Percentiles rank a stretch among this genome's conserved stretches.
phyloP scores from a whole-genome alignment of 768 basidiomycete genomes.

The Polyporus arcularius region DNA sequence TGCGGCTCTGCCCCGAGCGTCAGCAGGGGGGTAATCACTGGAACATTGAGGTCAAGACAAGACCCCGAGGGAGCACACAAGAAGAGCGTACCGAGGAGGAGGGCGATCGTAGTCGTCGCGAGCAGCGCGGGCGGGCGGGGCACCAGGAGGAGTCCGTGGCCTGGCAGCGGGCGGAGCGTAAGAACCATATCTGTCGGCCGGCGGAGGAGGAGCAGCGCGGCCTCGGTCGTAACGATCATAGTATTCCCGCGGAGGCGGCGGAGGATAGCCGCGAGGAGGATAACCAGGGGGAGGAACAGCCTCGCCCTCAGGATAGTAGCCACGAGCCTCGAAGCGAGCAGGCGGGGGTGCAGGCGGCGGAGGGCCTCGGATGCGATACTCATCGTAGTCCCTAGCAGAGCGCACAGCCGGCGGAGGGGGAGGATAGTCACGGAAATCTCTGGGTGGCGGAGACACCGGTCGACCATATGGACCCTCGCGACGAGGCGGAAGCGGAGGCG shows the following conservation, averaged over 20 bases:
- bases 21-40: conserved; percentile 58
- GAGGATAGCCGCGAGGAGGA: conserved; percentile 52
- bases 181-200: conserved; percentile 39
- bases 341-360: conserved; percentile 43
- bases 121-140: conserved; percentile 47
- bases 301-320: conserved; percentile 46
- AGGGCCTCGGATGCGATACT: conserved; percentile 60
- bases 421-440: conserved; percentile 70
- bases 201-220: conserved; percentile 41
- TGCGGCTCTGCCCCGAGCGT: conserved; percentile 52
- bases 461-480: conserved; percentile 56
- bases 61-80: background rate
- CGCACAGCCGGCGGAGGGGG: conserved; percentile 40
- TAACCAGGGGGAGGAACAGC: conserved; percentile 44
- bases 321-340: conserved; percentile 55
- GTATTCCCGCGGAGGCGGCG: conserved; percentile 45
- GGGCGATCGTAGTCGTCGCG: conserved; percentile 70
- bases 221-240: conserved; percentile 59
- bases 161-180: conserved; percentile 52
- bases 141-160: conserved; percentile 56
- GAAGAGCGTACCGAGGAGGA: conserved; percentile 50
- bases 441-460: conserved; percentile 54
- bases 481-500: conserved; percentile 34
- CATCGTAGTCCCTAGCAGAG: conserved; percentile 66
- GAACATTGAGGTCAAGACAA: conserved; percentile 5